A percentile compares a stretch with the other conserved stretches of the same genome.
Conservation (phyloP, 176 grass and related monocot genomes). For the Oryza punctata region DNA sequence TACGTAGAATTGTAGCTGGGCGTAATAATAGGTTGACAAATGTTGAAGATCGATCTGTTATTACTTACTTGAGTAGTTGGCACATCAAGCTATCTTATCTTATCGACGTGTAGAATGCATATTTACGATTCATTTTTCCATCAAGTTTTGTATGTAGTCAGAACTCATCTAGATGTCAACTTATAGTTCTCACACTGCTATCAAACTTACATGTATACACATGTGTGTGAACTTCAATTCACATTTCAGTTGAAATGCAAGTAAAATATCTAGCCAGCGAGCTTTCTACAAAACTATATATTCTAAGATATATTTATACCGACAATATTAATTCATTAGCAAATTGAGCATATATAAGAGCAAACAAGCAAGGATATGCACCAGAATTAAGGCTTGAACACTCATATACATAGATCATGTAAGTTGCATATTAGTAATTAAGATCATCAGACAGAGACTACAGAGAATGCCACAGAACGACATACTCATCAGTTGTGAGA, state of each 20-base stretch:
- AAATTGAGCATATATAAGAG: neutral
- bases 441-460: neutral
- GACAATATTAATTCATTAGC: neutral
- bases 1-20: no score
- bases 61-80: no score
- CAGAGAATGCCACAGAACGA: neutral
- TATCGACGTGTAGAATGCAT: no score
- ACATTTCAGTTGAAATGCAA: neutral
- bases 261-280: constrained; percentile 24
- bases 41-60: no score
- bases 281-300: neutral
- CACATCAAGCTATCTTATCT: no score
- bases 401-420: constrained; percentile 24
- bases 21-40: no score
- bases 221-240: neutral
- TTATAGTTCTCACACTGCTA: constrained; percentile 15
- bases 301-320: neutral
- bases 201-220: constrained; percentile 21
- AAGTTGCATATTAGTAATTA: neutral
- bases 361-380: constrained; percentile 30
- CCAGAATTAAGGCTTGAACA: constrained; percentile 26
- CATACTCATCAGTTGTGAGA: constrained; percentile 65
- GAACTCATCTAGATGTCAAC: neutral
- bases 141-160: no score
- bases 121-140: no score